Percentiles rank a stretch among this genome's conserved stretches.
phyloP scores from a whole-genome alignment of 768 basidiomycete genomes.

The Termitomyces titanicus region DNA sequence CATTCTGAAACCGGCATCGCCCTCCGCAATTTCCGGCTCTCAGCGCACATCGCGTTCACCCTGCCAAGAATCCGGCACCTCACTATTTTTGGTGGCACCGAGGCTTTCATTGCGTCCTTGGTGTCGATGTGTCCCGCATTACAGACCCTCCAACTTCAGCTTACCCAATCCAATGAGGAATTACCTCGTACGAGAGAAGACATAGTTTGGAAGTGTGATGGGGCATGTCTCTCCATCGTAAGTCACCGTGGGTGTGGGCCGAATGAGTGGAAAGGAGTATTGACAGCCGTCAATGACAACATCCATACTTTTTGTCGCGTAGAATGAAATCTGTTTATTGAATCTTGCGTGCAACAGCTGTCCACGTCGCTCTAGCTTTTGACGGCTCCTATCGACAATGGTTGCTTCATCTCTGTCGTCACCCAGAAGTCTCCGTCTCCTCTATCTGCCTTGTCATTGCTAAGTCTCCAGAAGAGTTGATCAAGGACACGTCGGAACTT shows the following conservation, averaged over 20 bases:
- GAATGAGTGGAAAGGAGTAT: constrained; percentile 1
- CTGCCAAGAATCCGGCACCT: constrained; percentile 4
- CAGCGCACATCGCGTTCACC: background rate
- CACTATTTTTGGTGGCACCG: constrained; percentile 1
- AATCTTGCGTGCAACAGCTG: background rate
- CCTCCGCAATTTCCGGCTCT: background rate
- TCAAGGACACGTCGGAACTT: no score
- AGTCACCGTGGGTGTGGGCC: background rate
- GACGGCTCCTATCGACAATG: background rate
- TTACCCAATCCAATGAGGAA: background rate
- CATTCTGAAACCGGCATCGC: background rate
- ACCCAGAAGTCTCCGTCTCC: no score
- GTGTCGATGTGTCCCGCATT: constrained; percentile 7
- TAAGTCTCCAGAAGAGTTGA: no score
- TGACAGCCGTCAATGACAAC: background rate
- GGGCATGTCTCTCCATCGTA: background rate
- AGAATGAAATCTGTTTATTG: background rate
- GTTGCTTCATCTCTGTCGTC: constrained; percentile 6
- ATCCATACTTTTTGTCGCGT: background rate
- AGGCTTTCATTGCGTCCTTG: background rate
- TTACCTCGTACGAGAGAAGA: background rate
- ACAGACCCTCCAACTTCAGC: constrained; percentile 1
- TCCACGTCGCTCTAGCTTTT: no score
- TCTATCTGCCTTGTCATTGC: no score
- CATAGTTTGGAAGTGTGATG: background rate